Conservation (phyloP, 2,329 filamentous ascomycete genomes). For the Cladosporium sp. region DNA sequence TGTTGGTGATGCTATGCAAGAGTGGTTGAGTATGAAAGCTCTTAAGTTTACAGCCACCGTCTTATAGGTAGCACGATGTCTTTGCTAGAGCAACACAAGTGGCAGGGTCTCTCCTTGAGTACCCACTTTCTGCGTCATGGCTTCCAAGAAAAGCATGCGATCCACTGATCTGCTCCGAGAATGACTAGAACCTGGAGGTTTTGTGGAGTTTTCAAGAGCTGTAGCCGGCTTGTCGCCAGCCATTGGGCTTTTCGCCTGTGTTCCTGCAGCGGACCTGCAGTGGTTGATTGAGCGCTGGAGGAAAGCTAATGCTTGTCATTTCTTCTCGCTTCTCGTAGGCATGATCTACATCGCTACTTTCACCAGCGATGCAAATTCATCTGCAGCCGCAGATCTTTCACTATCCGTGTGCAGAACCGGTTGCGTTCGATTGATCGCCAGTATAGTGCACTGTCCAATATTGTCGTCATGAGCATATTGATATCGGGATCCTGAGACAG, state of each 20-base stretch:
- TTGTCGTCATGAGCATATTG: background rate
- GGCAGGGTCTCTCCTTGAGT: constrained; percentile 1
- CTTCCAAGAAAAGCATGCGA: constrained; percentile 5
- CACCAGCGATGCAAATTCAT: background rate
- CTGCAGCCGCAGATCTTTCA: background rate
- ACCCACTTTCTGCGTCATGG: constrained; percentile 9
- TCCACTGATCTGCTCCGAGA: constrained; percentile 7
- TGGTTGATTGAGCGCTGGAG: background rate
- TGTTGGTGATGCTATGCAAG: background rate
- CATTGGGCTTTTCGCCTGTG: background rate
- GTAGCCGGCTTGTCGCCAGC: constrained; percentile 1
- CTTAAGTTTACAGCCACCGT: constrained; percentile 4
- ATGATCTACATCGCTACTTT: background rate
- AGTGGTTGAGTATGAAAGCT: background rate
- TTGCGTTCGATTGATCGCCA: background rate
- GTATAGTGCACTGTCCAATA: background rate
- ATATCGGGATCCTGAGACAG: background rate
- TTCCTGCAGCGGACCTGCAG: constrained; percentile 9
- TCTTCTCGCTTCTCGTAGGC: background rate
- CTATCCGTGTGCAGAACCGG: background rate
- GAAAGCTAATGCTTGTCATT: constrained; percentile 11
- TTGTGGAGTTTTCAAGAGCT: background rate
- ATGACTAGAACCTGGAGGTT: constrained; percentile 7
- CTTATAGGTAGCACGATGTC: constrained; percentile 3
- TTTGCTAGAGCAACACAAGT: constrained; percentile 8